Evolutionary conservation across 2,329 filamentous ascomycete species (phyloP).

Genomic region (Penicillium sp.): DNA sequence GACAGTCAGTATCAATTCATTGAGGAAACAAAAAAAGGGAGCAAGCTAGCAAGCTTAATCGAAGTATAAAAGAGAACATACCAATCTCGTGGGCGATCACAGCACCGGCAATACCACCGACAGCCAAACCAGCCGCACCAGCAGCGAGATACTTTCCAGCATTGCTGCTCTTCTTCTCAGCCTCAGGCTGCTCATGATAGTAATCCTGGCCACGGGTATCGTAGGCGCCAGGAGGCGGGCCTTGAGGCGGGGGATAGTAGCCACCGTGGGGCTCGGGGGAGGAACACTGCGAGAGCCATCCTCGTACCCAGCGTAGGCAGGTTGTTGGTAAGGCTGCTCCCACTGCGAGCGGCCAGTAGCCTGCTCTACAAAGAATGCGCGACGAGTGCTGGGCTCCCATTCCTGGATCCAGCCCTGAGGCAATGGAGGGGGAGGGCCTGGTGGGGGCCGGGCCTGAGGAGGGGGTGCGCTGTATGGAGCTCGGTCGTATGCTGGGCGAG

Average conservation of each 20-base stretch:
- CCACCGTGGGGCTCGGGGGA: constrained; percentile 24
- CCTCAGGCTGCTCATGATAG: constrained; percentile 19
- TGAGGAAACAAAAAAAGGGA: no score
- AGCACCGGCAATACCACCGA: constrained; percentile 58
- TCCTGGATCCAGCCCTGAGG: constrained; percentile 62
- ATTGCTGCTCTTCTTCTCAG: constrained; percentile 47
- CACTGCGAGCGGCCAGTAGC: constrained; percentile 63
- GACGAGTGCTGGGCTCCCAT: constrained; percentile 61
- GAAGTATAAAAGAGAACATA: constrained; percentile 38
- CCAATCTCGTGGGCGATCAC: constrained; percentile 57
- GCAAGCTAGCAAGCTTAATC: background rate
- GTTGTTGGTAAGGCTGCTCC: constrained; percentile 53
- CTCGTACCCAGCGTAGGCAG: constrained; percentile 22
- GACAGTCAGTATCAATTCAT: background rate
- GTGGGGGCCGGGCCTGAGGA: constrained; percentile 32
- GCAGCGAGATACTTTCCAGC: constrained; percentile 55
- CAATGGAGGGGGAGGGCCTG: constrained; percentile 50
- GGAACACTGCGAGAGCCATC: constrained; percentile 27
- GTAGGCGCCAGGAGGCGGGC: constrained; percentile 22
- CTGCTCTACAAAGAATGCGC: constrained; percentile 65
- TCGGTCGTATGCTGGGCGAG: constrained; percentile 35
- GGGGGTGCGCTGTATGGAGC: constrained; percentile 28
- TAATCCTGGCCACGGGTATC: constrained; percentile 18
- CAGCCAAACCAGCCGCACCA: constrained; percentile 58
- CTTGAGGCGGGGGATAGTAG: constrained; percentile 23